Evolutionary conservation across 2,329 filamentous ascomycete species (phyloP), one percentile per base, ranked within the genome.

Genomic region (Bertia moriformis): DNA sequence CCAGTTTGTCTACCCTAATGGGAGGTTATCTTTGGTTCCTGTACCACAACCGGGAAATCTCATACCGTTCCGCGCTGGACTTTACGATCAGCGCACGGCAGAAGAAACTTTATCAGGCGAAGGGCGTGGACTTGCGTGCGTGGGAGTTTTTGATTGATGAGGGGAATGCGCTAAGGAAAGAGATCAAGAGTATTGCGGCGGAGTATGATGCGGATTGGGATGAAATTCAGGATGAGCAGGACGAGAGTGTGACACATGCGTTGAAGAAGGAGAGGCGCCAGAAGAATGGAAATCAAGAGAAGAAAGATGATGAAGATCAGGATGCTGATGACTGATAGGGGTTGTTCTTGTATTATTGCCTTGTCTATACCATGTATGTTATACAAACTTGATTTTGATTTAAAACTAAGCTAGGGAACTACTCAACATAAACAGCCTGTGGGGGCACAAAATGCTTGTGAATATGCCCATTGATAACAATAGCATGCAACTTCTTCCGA

Each of bases 171-270:
- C 57, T 94, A 45, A 63, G 87, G 4, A 71, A 69, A 45, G 88
- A 95, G 59, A 83, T 95, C 55, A 83, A 81, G 58, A 68, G 69
- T 14, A 73, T 93, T 5, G 86, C 88, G 0, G 73, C 78, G 22
- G 86, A 94, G 58, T 94, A 94, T 54, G 86, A 93, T 48, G 84
- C 88, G 4, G 84, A 89, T 39, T 94, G 86, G 84, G 74, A 93
- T 49, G 85, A 91, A 61, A 69, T 67, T 43, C 64, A 63, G 44
- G 83, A 93, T 46, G 73, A 89, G 39, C 76, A 74, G 12, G 72
- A 72, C n/a, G 73, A 80, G 48, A 69, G 81, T 20, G 69, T 77
- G 0, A 68, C 66, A 54, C 61, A 73, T 47, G 66, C 67, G 14
- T 53, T 78, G 20, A 70, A 73, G 44, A 60, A 68, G 43, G 71